These are phyloP conservation scores for Phytophthora citricola DNA, from an alignment of 352 stramenopile genomes.

Conservation along the genomic window DNA sequence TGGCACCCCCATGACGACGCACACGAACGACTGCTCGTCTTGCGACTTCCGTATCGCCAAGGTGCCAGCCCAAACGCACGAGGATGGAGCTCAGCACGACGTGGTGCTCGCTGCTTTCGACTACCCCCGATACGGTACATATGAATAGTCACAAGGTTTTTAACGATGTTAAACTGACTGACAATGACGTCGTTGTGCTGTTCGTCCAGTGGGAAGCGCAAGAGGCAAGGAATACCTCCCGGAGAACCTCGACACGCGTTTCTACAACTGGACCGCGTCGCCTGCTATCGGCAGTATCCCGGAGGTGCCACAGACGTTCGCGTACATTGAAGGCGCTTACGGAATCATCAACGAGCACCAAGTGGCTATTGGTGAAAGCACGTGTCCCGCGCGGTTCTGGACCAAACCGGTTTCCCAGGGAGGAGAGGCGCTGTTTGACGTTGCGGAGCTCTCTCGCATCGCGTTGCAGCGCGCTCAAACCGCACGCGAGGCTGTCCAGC, in stretches of 20 bases:
- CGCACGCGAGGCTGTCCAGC: conserved; percentile 80
- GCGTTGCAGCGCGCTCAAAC: conserved; percentile 88
- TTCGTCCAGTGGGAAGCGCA: conserved; percentile 55
- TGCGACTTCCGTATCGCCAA: conserved; percentile 88
- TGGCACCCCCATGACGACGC: conserved; percentile 77
- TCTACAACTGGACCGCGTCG: conserved; percentile 74
- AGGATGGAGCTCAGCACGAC: conserved; percentile 50
- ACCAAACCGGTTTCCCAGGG: conserved; percentile 69
- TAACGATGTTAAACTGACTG: background rate
- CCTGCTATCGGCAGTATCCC: conserved; percentile 73
- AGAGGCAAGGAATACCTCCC: conserved; percentile 67
- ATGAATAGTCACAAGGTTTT: background rate
- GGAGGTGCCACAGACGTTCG: conserved; percentile 68
- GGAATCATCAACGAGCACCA: conserved; percentile 88
- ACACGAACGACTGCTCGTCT: conserved; percentile 85
- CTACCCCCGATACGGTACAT: conserved; percentile 80
- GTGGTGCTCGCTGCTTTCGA: conserved; percentile 63
- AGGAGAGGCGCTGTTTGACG: conserved; percentile 90
- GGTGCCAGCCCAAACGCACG: conserved; percentile 65
- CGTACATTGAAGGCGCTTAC: conserved; percentile 83
- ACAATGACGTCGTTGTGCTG: background rate
- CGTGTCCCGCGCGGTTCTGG: conserved; percentile 69
- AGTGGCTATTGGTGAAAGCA: conserved; percentile 85
- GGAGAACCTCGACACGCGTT: conserved; percentile 71
- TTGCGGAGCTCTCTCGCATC: conserved; percentile 87